Evolutionary conservation across 2,329 filamentous ascomycete genomes (phyloP), one percentile per base, ranked within the genome.

Genomic region (Tolypocladium cylindrosporum): DNA sequence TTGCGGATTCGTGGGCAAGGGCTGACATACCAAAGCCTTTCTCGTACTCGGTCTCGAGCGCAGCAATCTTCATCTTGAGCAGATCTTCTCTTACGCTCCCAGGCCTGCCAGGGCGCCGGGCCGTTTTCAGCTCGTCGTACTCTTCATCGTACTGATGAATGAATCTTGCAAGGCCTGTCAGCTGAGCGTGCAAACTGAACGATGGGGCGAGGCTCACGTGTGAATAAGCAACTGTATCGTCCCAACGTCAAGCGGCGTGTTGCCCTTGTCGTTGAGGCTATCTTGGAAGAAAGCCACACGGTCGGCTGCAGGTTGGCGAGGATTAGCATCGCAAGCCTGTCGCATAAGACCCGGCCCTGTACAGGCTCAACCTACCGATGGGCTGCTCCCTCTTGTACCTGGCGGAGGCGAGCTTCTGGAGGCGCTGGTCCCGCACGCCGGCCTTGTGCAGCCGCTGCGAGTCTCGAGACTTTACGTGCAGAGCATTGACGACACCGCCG

Each of bases 401-500:
- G 42, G 85, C 78, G n/a, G 82, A 75, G 27, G 85, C 82, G 58
- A 92, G 77, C 70, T 87, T 88, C 64, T 85, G 84, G 41, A 99
- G 79, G 69, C 90, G 90, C 66, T 94, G 87, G 67, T 97, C 92
- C 72, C 94, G 82, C 62, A 87, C 82, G 61, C 84, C 83, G 24
- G 94, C 94, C 66, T 86, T 83, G 70, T 91, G 88, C 62, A 97
- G 77, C 55, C 90, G 84, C 68, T 88, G 84, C 4, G 91, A 89
- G 77, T 97, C 90, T 64, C 94, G 82, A 60, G 91, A 96, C 71
- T 91, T 91, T 72, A 91, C 88, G 69, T 97, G 93, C 27, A 97
- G 80, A 14, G 87, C 81, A 37, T 87, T 86, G 53, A 90, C 81
- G 43, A 85, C 84, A 24, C 85, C 85, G 63, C 85, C 84, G 64